Percentiles rank a stretch among this genome's conserved stretches.
Conservation (phyloP, 495 filamentous ascomycete species). For the Lentithecium fluviatile region DNA sequence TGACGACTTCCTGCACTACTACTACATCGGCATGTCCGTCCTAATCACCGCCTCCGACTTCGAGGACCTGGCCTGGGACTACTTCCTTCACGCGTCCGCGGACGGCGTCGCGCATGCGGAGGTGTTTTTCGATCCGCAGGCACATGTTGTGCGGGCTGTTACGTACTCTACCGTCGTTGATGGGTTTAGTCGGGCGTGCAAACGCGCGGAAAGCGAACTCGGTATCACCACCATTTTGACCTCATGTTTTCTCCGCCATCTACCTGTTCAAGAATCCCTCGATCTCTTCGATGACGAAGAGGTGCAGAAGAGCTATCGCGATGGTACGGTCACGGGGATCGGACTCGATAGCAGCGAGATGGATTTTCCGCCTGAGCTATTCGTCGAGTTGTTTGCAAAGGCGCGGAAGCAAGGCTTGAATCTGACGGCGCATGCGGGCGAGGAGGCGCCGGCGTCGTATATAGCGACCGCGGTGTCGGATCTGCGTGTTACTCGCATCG, state of each 20-base stretch:
- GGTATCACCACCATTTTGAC: constrained; percentile 63
- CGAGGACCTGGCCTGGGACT: constrained; percentile 70
- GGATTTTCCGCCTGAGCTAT: constrained; percentile 62
- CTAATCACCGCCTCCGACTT: constrained; percentile 63
- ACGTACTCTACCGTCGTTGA: constrained; percentile 58
- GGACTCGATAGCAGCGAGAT: constrained; percentile 68
- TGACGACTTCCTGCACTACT: constrained; percentile 76
- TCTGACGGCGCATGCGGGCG: constrained; percentile 70
- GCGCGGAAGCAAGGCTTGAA: constrained; percentile 54
- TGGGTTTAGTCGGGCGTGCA: constrained; percentile 59
- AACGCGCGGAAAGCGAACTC: constrained; percentile 61
- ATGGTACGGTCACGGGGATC: constrained; percentile 58
- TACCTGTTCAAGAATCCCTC: constrained; percentile 56
- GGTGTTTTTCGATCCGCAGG: constrained; percentile 79
- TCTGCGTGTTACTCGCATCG: constrained; percentile 61
- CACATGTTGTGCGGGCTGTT: constrained; percentile 64
- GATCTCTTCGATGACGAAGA: constrained; percentile 52
- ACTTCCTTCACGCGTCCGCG: constrained; percentile 62
- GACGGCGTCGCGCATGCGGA: constrained; percentile 73
- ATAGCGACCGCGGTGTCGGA: constrained; percentile 61
- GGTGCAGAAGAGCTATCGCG: constrained; percentile 52
- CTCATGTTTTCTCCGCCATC: constrained; percentile 68
- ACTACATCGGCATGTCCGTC: constrained; percentile 73
- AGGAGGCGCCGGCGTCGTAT: constrained; percentile 69
- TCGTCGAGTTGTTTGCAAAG: constrained; percentile 56